Base-by-base conservation (phyloP, 441 rosid species). In the Lagerstroemia fauriei region DNA sequence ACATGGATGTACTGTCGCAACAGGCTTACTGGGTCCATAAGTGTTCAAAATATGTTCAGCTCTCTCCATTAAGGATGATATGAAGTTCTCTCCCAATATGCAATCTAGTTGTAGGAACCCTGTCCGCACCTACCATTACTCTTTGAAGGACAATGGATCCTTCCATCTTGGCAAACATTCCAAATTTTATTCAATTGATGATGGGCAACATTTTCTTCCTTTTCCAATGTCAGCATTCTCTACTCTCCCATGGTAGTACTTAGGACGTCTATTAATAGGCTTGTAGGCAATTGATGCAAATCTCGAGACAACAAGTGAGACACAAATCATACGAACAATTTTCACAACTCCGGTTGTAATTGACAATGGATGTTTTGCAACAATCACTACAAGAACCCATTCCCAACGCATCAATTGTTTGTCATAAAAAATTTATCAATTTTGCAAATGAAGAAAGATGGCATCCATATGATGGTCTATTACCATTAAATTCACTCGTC, bases 161-260 rank as follows among this genome's bases (percentile, higher is more conserved):
- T 81, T 61, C 92, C 95, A 85, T 91, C 89, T 81, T 87, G 89
- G 59, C 89, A 83, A 69, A 87, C 90, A 86, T 90, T 91, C 97
- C 97, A 95, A 38, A 38, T 38, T 38, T 38, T 38, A 6, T 6
- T 38, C 44, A 38, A 2, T 2, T 38, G 44, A 38, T 6, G 44
- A 38, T 38, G 44, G 44, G 6, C 44, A 38, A 38, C 6, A 38
- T 38, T 6, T 38, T 38, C 44, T 38, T 38, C 44, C 3, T 38
- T 38, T 38, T 38, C 44, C 44, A 38, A 38, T 38, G 44, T 38
- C 6, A 2, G 6, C 44, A 38, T 51, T 14, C 2, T n/a, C 72
- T 69, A 47, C 18, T 34, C 44, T 86, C 29, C 95, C 98, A 86
- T 96, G 98, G 85, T 85, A 84, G 85, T 95, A 94, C 0, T 7